Base-by-base conservation (phyloP, 768 basidiomycete genomes). In the Xanthoconium stramineum region DNA sequence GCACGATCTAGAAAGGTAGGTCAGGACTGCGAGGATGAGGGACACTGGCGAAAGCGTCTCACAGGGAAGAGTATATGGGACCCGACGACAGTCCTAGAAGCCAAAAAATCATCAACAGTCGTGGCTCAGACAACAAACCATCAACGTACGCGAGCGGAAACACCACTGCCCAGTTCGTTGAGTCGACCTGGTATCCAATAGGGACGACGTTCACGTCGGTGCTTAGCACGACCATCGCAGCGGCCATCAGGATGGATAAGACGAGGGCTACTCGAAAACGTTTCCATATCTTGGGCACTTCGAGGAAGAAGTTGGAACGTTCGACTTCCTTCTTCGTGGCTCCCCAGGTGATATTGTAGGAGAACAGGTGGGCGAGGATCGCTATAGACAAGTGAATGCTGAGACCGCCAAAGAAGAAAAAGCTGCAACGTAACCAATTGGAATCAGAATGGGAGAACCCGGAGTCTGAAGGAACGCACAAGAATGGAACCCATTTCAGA, bases 281-380 rank as follows among this genome's bases (percentile, higher is more conserved):
- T 61, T 83, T 83, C 72, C 86, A 76, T 66, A 94, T 92, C 60
- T 83, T 83, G 17, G 94, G 93, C 19, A 94, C 84, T 69, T 96
- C 93, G 44, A 88, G 81, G 80, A 89, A 94, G 76, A 96, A 94
- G 69, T 94, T 94, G n/a, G 89, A 90, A 36, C 83, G 80, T 68
- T 94, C 87, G 47, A 94, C 90, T 71, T 91, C 89, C 80, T 93
- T 94, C 64, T 82, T 79, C 15, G 84, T 85, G 7, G 83, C 77
- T 6, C 78, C 76, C 84, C 83, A 85, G 6, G 70, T 70, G 62
- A 81, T 80, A 66, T 85, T 79, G 65, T 83, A 85, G 44, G 81
- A 80, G 63, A 83, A 79, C 43, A 84, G 43, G 69, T 85, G 83
- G 2, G 81, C 77, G 37, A 81, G 75, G 28, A 85, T 70, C 1